Base-by-base conservation (phyloP, 2,329 filamentous ascomycete genomes). In the Ceratocystis destructans region DNA sequence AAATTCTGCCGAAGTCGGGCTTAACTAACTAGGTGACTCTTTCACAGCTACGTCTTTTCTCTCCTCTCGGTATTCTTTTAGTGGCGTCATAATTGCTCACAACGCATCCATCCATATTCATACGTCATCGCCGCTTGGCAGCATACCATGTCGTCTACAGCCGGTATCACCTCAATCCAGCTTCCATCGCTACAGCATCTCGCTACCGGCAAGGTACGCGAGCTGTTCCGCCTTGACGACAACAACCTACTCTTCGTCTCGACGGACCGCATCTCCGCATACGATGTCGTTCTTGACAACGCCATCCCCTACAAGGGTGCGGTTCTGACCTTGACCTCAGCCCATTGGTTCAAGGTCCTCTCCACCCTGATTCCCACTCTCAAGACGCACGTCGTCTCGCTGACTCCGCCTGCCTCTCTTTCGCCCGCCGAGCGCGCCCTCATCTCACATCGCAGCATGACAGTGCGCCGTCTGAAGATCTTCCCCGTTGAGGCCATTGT, bases 251-350 rank as follows among this genome's bases (percentile, higher is more conserved):
- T 96, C 66, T 93, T 96, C 73, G 85, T 92, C 66, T 87, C 89
- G 28, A 88, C 89, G 15, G 92, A 96, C 78, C 87, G 94, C 70
- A 94, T 96, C 75, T 96, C 90, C 28, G 94, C 94, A 66, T 97
- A 93, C 79, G 93, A 97, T 81, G 90, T 95, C 71, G 85, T 96
- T 71, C 86, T 96, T 81, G 78, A 83, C 72, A 96, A 94, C 71
- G 79, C 79, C 69, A 78, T 82, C 63, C 77, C 79, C 59, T 73
- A 77, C 73, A 84, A 84, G 77, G 82, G 82, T 70, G 74, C 75
- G 67, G 75, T 83, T 64, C 76, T 83, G 62, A 80, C 78, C 33
- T 72, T 74, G 61, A 71, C 76, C 46, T 78, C 74, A 63, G 78
- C 78, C 15, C 79, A 82, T 71, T 85, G 82, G 82, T 84, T 85